Base-by-base conservation (phyloP, 306 rosid genomes). In the Quercus variabilis region DNA sequence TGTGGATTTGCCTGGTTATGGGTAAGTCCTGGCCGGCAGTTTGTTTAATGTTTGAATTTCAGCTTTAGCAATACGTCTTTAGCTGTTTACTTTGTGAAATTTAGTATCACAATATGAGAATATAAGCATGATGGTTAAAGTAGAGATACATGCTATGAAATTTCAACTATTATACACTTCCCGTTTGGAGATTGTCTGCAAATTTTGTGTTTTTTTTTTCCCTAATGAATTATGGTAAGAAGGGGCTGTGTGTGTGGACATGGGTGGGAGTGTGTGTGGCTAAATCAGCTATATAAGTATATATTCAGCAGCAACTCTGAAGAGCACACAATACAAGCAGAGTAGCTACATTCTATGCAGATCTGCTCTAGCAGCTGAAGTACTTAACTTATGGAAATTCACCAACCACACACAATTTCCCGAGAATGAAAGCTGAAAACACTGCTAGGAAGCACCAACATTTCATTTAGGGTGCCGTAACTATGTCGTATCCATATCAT, bases 1-100 rank as follows among this genome's bases (percentile, higher is more conserved):
- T 23, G 99, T 94, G 58, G 99, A 94, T 87, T 90, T 94, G 84
- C 99, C 99, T 80, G 97, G 97, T 70, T 94, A 92, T 83, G 99
- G 98, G 97, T 92, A 77, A 87, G 85, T 64, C 49, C 23, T 12
- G 17, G 35, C 20, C 56, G 21, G 23, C 30, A 60, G 60, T 65
- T 23, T 3, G 60, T 65, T 23, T 3, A 18, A 12, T 5, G 1
- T 35, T 75, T 11, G 33, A 75, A 26, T 57, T 57, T 75, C 23
- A 35, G 60, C 76, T 57, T 33, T n/a, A 56, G 4, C 69, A n/a
- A 10, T 4, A 0, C 19, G 33, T 17, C 3, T 15, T 28, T 1
- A 30, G 21, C 70, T 33, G 23, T 67, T 65, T 31, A 18, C 71
- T 18, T 15, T 31, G 11, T 19, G 52, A n/a, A 31, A 35, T 7